These are phyloP conservation scores for Conringia planisiliqua DNA, from an alignment of 345 rosid genomes.

Conservation along the genomic window DNA sequence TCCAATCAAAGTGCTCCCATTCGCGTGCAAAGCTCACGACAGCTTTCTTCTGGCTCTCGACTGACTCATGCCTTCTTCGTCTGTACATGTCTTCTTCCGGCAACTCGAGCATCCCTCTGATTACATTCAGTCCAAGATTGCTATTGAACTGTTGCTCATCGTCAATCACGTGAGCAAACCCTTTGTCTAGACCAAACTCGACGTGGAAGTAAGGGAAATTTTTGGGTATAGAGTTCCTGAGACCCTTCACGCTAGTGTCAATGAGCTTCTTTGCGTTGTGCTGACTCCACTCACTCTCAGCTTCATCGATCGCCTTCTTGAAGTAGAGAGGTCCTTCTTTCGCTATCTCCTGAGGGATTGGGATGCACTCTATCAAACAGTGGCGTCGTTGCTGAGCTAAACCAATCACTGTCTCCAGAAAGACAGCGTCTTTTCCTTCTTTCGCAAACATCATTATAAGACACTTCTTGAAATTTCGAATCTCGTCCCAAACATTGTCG, in stretches of 20 bases:
- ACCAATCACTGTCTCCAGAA: slow-evolving; percentile 85
- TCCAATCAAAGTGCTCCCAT: slow-evolving; percentile 93
- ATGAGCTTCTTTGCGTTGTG: slow-evolving; percentile 93
- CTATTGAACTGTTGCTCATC: slow-evolving; percentile 78
- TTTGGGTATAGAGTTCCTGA: slow-evolving; percentile 80
- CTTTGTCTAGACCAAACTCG: slow-evolving; percentile 76
- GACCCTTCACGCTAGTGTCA: slow-evolving; percentile 82
- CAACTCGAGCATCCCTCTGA: slow-evolving; percentile 77
- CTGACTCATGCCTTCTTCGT: slow-evolving; percentile 57
- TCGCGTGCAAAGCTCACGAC: slow-evolving; percentile 50
- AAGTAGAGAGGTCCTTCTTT: slow-evolving; percentile 79
- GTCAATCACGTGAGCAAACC: slow-evolving; percentile 94
- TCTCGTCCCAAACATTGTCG: slow-evolving; percentile 81
- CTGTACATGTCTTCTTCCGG: slow-evolving; percentile 93
- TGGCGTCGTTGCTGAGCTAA: slow-evolving; percentile 80
- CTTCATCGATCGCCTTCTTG: slow-evolving; percentile 96
- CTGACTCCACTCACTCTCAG: slow-evolving; percentile 98
- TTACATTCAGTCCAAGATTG: slow-evolving; percentile 80
- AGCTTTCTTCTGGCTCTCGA: slow-evolving; percentile 66
- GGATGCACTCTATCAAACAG: slow-evolving; percentile 85
- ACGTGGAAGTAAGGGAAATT: slow-evolving; percentile 94
- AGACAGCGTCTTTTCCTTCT: slow-evolving; percentile 75
- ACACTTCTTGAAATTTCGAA: slow-evolving; percentile 90
- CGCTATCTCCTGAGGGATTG: slow-evolving; percentile 67
- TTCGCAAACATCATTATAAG: slow-evolving; percentile 84